A percentile compares a stretch with the other conserved stretches of the same genome.
Conservation (phyloP, 768 basidiomycete species). For the Kwoniella newhampshirensis region DNA sequence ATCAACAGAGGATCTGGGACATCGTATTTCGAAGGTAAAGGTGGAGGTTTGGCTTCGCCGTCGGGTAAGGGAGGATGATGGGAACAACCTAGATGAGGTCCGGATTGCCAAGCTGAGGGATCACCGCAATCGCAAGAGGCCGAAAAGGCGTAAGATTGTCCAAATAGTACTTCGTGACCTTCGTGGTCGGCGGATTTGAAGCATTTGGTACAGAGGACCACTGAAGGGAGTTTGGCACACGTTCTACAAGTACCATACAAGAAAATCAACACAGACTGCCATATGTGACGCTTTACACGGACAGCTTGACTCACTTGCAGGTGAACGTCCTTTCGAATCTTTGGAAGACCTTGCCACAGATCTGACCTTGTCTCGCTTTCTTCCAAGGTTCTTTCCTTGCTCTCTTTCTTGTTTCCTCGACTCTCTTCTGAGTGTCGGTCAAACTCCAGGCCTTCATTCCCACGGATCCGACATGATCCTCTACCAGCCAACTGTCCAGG, state of each 20-base stretch:
- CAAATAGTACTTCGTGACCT: conserved; percentile 89
- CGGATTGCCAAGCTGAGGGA: conserved; percentile 75
- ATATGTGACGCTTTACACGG: too few species aligned
- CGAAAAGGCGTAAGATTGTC: conserved; percentile 73
- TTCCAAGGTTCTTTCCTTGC: conserved; percentile 14
- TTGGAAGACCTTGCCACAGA: conserved; percentile 42
- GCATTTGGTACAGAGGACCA: conserved; percentile 84
- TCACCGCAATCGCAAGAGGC: conserved; percentile 97
- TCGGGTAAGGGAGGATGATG: conserved; percentile 65
- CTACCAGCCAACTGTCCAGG: conserved; percentile 13
- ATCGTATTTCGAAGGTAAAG: conserved; percentile 58
- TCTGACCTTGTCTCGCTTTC: conserved; percentile 23
- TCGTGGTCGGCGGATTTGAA: conserved; percentile 84
- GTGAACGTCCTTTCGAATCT: conserved; percentile 45
- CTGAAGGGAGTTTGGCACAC: conserved; percentile 84
- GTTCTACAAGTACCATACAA: conserved; percentile 61
- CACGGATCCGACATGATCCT: neutral
- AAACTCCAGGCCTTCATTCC: conserved; percentile 14
- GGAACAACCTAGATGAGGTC: conserved; percentile 61
- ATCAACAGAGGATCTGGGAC: conserved; percentile 61
- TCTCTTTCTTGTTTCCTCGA: conserved; percentile 7
- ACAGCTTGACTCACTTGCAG: conserved; percentile 46
- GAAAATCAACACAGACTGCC: conserved; percentile 6
- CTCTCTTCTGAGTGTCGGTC: conserved; percentile 8
- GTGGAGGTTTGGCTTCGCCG: conserved; percentile 50